Evolutionary conservation across 2,329 filamentous ascomycete species (phyloP), one percentile per base, ranked within the genome.

Genomic region (Sporothrix inflata): DNA sequence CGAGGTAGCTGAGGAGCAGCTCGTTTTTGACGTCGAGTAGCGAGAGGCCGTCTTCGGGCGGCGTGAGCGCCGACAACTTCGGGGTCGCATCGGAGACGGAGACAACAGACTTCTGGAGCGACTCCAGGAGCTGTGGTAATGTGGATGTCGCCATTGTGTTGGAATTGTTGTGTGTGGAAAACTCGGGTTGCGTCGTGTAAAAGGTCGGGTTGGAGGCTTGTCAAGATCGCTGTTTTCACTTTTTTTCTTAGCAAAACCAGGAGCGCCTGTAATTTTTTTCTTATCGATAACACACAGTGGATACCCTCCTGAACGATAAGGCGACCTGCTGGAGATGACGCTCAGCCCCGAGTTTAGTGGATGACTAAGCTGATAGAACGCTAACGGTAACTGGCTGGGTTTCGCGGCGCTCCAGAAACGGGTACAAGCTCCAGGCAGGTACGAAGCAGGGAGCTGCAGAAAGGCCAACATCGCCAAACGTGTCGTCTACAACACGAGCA

Each of bases 1-100:
- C 95, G 0, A 99, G 86, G 82, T 99, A 99, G 4, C 95, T 95
- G 51, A 99, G 90, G 21, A 99, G 90, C n/a, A 99, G 87, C 80
- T 99, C 96, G 82, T 97, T 98, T 84, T 99, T 99, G 75, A 93
- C 90, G 79, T 98, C 94, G 78, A 99, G 90, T 0, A 99, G 89
- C 0, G 96, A 98, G 73, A 99, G 96, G 79, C 96, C 95, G 77
- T 97, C 90, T 75, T 91, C 86, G 1, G 92, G 91, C n/a, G 92
- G 89, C 66, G 91, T 84, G 73, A 97, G 87, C 16, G 85, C 81
- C n/a, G 85, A 80, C 21, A 89, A 80, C 66, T 88, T 88, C 0
- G 91, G 89, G 0, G 91, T 86, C 6, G 91, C 89, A 73, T 94
- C 89, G 61, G 91, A 85, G 0, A 92, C 89, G 0, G 90, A 86